A percentile compares a stretch with the other conserved stretches of the same genome.
Evolutionary conservation across 2,329 filamentous ascomycete genomes (phyloP).

Genomic region (Lecanicillium sp.): DNA sequence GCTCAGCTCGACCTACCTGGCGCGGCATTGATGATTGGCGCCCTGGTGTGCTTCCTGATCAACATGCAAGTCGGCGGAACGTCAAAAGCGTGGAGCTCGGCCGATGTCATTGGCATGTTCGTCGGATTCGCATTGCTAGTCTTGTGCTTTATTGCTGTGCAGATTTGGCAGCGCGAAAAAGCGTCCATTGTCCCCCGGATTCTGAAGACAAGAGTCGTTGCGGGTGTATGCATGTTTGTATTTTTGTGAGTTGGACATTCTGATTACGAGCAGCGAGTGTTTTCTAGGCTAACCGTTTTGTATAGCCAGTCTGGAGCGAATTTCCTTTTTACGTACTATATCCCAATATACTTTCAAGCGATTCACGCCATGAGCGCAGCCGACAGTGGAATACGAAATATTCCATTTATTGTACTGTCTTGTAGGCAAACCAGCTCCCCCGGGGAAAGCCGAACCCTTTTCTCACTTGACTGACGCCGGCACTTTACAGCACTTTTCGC

Average conservation of each 20-base stretch:
- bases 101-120: constrained; percentile 25
- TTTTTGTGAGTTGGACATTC: too few species aligned
- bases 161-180: constrained; percentile 3
- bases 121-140: constrained; percentile 19
- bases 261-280: too few species aligned
- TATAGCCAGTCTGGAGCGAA: too few species aligned
- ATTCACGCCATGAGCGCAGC: constrained; percentile 24
- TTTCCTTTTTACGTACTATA: too few species aligned
- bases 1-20: constrained; percentile 19
- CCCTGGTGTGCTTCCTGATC: constrained; percentile 28
- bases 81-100: constrained; percentile 25
- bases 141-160: constrained; percentile 16
- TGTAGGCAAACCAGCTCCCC: too few species aligned
- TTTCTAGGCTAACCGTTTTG: too few species aligned
- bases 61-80: constrained; percentile 33
- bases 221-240: too few species aligned
- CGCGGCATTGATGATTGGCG: constrained; percentile 28
- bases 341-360: constrained; percentile 24
- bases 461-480: too few species aligned
- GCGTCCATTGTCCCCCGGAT: constrained; percentile 2
- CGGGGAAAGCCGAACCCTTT: too few species aligned
- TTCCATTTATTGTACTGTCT: constrained; percentile 31
- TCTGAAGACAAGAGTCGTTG: too few species aligned
- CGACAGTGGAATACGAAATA: constrained; percentile 24
- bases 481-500: constrained; percentile 24